phyloP scores from a whole-genome alignment of 2,329 filamentous ascomycete species.

The Cladobotryum protrusum region DNA sequence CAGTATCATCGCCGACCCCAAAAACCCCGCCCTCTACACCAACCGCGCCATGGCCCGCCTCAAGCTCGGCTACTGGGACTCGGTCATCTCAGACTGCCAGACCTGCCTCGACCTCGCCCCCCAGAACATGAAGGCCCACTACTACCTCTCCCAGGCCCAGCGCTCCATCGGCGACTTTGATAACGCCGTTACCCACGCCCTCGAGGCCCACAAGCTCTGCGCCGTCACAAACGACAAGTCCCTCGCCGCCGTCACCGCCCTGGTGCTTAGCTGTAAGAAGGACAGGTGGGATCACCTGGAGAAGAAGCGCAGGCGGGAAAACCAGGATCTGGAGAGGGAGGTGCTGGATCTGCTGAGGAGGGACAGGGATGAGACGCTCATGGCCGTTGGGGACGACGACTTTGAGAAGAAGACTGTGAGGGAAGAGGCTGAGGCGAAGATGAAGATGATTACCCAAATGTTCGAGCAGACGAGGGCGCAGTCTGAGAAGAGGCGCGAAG shows the following conservation, averaged over 20 bases:
- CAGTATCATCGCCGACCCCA: slow-evolving; percentile 71
- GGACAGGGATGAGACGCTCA: slow-evolving; percentile 39
- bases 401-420: slow-evolving; percentile 43
- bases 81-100: slow-evolving; percentile 70
- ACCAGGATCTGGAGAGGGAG: slow-evolving; percentile 53
- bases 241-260: slow-evolving; percentile 62
- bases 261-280: slow-evolving; percentile 77
- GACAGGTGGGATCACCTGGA: slow-evolving; percentile 77
- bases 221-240: slow-evolving; percentile 57
- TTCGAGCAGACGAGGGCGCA: slow-evolving; percentile 47
- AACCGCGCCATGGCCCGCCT: slow-evolving; percentile 82
- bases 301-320: slow-evolving; percentile 48
- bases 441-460: slow-evolving; percentile 35
- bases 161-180: slow-evolving; percentile 59
- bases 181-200: slow-evolving; percentile 64
- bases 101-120: slow-evolving; percentile 63
- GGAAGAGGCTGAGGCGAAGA: slow-evolving; percentile 43
- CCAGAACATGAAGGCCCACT: slow-evolving; percentile 71
- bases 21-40: slow-evolving; percentile 75
- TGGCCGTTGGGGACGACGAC: slow-evolving; percentile 34
- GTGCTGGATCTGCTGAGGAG: slow-evolving; percentile 46
- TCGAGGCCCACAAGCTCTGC: slow-evolving; percentile 67
- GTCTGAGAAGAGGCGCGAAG: slow-evolving; percentile 45
- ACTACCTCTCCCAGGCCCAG: slow-evolving; percentile 77
- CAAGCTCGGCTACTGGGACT: slow-evolving; percentile 66